phyloP scores from a whole-genome alignment of 495 filamentous ascomycete genomes.

The Podospora australis region DNA sequence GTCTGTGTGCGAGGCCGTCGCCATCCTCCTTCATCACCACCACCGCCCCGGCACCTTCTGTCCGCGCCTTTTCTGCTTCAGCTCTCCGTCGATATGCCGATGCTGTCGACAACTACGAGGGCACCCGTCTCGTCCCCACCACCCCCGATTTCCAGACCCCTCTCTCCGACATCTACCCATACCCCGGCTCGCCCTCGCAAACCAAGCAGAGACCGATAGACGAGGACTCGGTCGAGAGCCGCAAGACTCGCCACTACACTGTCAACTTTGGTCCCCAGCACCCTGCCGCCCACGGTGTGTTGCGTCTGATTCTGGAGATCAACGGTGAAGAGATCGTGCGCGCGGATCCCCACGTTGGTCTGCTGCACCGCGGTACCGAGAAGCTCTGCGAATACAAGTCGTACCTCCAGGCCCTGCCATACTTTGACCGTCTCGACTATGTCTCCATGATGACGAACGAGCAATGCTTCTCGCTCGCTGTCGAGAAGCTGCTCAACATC shows the following conservation, averaged over 20 bases:
- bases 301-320: slow-evolving; percentile 94
- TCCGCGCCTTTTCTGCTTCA: slow-evolving; percentile 64
- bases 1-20: slow-evolving; percentile 33
- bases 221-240: slow-evolving; percentile 45
- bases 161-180: slow-evolving; percentile 34
- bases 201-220: slow-evolving; percentile 44
- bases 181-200: slow-evolving; percentile 13
- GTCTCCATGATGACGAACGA: slow-evolving; percentile 99
- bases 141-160: slow-evolving; percentile 55
- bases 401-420: slow-evolving; percentile 95
- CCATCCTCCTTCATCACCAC: slow-evolving; percentile 8
- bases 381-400: slow-evolving; percentile 99
- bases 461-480: slow-evolving; percentile 90
- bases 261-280: slow-evolving; percentile 99
- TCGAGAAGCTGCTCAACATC: slow-evolving; percentile 97
- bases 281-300: slow-evolving; percentile 96
- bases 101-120: slow-evolving; percentile 48
- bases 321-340: slow-evolving; percentile 97
- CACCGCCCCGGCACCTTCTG: slow-evolving; percentile 8
- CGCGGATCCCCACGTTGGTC: slow-evolving; percentile 91
- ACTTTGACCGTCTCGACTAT: slow-evolving; percentile 98
- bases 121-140: slow-evolving; percentile 62
- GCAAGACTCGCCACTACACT: slow-evolving; percentile 97
- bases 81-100: slow-evolving; percentile 57
- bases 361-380: slow-evolving; percentile 96